Base-by-base conservation (phyloP, 345 rosid species). In the Linum trigynum region DNA sequence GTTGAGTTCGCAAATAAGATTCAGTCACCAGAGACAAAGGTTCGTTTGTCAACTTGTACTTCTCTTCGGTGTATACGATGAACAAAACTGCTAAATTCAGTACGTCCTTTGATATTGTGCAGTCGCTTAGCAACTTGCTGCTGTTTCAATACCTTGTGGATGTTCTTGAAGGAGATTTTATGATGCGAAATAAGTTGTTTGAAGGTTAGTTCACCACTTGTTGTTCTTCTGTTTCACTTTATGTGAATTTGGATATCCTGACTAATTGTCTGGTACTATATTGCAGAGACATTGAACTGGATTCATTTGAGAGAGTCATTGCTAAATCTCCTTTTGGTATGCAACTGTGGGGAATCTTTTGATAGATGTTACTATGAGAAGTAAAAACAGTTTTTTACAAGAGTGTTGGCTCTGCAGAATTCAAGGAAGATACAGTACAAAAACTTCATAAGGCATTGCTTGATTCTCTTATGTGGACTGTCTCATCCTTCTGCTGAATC, bases 221-320 rank as follows among this genome's bases (percentile, higher is more conserved):
- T 53, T 60, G 45, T 67, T 61, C 42, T 73, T 69, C 5, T 67
- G 51, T 42, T 15, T 67, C 42, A 10, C 8, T 16, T 16, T 51
- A 1, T 51, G 10, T 11, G 39, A 4, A 58, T 23, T 58, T 23
- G 35, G 23, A 10, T 37, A 3, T 0, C 61, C 38, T 37, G 61
- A 23, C 16, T 58, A 3, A 10, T 58, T 37, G 39, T 51, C 56
- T 51, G 12, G 12, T 51, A 51, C 11, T 23, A 58, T 38, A 6
- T 74, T 80, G 76, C 85, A 91, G 99, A 87, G 76, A 84, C 87
- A 61, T 74, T 62, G 84, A 81, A 89, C 70, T 87, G 99, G 96
- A 76, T 69, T 55, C 42, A 81, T 61, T 45, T 89, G 72, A 81
- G 84, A 82, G 90, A 85, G 69, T 85, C 88, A 55, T 76, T 74